Evolutionary conservation across 495 filamentous ascomycete genomes (phyloP), one percentile per base, ranked within the genome.

Genomic region (Penicillium alfredii): DNA sequence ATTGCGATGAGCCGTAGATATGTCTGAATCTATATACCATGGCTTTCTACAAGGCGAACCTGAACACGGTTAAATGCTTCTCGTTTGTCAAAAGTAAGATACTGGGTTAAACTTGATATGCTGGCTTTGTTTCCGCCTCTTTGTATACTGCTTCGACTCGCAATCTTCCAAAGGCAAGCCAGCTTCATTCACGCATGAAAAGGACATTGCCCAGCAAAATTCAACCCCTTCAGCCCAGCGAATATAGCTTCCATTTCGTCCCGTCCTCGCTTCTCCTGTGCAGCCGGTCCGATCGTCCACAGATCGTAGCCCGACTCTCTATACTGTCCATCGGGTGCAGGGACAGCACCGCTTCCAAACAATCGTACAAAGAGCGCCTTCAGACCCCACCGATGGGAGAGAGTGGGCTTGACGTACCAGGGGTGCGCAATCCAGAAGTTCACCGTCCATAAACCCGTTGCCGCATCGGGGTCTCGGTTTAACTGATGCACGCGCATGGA

Each of bases 301-400:
- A 74, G 57, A 11, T 63, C 38, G 47, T 73, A 80, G 2, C 77
- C 76, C 18, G 68, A 34, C 0, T 76, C 72, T 40, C 60, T 52
- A 48, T 65, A 75, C 30, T 55, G 53, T 3, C 65, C 53, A 4
- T 68, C 68, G 34, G 60, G 51, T 23, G 71, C n/a, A n/a, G n/a
- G n/a, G n/a, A n/a, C n/a, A 65, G 6, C 8, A 74, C 35, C 24
- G 2, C 63, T 58, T 1, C 77, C 76, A 16, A 64, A 51, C 4
- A 62, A 8, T 55, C 74, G 59, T 20, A 64, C 46, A 3, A 66
- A 30, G 63, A 61, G 69, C 0, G 70, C 71, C 5, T 34, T 30
- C 0, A 56, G 66, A 0, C 67, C 63, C 68, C 69, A 78, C 17
- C 67, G 64, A n/a, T 61, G 63, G 58, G 50, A 64, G 8, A 78